phyloP scores from a whole-genome alignment of 1,139 yeast genomes.

The Geotrichum restrictum region DNA sequence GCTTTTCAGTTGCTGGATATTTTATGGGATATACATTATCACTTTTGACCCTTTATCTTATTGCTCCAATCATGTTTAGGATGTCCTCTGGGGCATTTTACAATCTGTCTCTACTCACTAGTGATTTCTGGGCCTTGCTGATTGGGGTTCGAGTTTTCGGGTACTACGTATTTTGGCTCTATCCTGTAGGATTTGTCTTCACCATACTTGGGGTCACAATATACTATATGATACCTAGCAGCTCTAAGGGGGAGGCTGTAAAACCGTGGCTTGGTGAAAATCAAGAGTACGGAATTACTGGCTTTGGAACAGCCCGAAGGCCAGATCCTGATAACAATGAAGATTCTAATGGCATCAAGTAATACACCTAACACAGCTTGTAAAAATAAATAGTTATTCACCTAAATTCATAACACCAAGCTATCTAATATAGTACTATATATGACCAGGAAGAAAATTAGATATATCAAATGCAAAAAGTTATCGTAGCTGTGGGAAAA shows the following conservation, averaged over 20 bases:
- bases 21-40: slow-evolving; percentile 43
- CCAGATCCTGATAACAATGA: no score
- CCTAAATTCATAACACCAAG: no score
- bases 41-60: slow-evolving; percentile 40
- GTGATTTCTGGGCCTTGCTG: slow-evolving; percentile 46
- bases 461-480: slow-evolving; percentile 3
- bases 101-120: slow-evolving; percentile 44
- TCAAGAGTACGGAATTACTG: slow-evolving; percentile 41
- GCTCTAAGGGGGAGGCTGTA: slow-evolving; percentile 40
- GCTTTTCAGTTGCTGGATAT: slow-evolving; percentile 42
- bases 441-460: background rate
- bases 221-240: slow-evolving; percentile 41
- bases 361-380: no score
- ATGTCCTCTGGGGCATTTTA: slow-evolving; percentile 48
- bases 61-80: slow-evolving; percentile 44
- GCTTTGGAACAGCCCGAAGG: slow-evolving; percentile 41
- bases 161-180: slow-evolving; percentile 45
- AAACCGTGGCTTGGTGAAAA: slow-evolving; percentile 46
- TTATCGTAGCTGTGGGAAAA: slow-evolving; percentile 71
- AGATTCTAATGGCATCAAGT: no score
- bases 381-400: no score
- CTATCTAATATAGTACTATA: background rate
- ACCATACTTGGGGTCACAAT: slow-evolving; percentile 43
- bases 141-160: slow-evolving; percentile 45
- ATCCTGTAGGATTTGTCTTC: slow-evolving; percentile 46